phyloP scores from a whole-genome alignment of 805 yeast genomes.

The Candida sonorensis region DNA sequence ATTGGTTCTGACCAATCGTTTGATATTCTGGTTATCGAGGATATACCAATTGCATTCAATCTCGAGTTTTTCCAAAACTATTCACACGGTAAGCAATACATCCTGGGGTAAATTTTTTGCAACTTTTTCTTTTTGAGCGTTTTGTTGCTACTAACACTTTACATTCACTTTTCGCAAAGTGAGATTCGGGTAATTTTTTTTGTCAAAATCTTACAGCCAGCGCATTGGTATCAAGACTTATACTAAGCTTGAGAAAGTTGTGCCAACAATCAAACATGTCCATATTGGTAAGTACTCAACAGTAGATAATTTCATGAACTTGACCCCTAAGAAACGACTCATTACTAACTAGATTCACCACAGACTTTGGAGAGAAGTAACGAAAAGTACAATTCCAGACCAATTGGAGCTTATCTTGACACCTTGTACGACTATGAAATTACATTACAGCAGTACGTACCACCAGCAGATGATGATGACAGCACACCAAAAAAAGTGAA shows the following conservation, averaged over 20 bases:
- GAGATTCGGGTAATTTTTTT: no score
- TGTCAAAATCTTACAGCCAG: constrained; percentile 12
- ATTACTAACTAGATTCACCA: background rate
- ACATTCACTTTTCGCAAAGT: no score
- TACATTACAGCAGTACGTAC: background rate
- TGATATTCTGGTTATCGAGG: constrained; percentile 21
- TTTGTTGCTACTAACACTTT: constrained; percentile 2
- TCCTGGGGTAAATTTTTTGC: no score
- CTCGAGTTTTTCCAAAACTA: constrained; percentile 17
- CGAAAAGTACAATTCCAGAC: constrained; percentile 13
- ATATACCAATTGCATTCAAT: constrained; percentile 22
- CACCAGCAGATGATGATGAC: no score
- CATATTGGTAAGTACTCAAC: constrained; percentile 16
- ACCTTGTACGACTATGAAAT: constrained; percentile 19
- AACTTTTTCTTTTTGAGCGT: no score
- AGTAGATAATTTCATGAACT: background rate
- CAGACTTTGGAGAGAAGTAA: constrained; percentile 13
- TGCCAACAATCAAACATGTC: constrained; percentile 13
- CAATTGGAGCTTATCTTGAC: constrained; percentile 14
- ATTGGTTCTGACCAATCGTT: background rate
- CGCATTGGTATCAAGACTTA: constrained; percentile 9
- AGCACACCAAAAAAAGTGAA: no score
- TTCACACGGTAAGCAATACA: constrained; percentile 21
- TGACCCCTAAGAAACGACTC: constrained; percentile 1
- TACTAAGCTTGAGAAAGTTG: constrained; percentile 17